Percentiles rank a stretch among this genome's conserved stretches.
Evolutionary conservation across 768 basidiomycete species (phyloP).

Genomic region (Lactarius deliciosus): DNA sequence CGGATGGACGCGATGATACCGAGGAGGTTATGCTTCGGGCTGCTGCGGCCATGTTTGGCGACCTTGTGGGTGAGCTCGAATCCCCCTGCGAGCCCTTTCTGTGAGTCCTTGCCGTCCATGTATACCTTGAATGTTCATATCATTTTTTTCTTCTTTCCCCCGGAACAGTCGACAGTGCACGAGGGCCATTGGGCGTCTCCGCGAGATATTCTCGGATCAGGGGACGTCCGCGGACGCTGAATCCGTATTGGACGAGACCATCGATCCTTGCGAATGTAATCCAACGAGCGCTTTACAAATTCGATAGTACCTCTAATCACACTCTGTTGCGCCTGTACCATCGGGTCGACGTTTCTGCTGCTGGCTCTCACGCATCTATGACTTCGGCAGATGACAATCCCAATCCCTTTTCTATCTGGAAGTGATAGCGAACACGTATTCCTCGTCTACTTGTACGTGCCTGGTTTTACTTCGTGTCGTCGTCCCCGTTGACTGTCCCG

Average conservation of each 20-base stretch:
- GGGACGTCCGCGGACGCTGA: slow-evolving; percentile 36
- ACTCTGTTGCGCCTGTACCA: slow-evolving; percentile 77
- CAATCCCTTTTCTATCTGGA: slow-evolving; percentile 40
- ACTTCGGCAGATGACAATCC: slow-evolving; percentile 38
- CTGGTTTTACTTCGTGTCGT: neutral
- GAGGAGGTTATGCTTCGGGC: slow-evolving; percentile 51
- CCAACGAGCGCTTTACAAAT: slow-evolving; percentile 65
- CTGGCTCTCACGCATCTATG: slow-evolving; percentile 31
- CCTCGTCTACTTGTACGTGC: slow-evolving; percentile 86
- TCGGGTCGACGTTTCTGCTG: slow-evolving; percentile 41
- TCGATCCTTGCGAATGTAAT: slow-evolving; percentile 62
- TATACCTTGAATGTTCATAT: neutral
- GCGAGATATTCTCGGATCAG: slow-evolving; percentile 60
- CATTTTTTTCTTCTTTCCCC: neutral
- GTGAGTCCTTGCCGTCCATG: slow-evolving; percentile 42
- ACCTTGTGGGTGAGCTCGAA: slow-evolving; percentile 75
- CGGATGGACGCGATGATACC: neutral
- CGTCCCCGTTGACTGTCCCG: slow-evolving; percentile 4
- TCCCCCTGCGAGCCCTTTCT: slow-evolving; percentile 74
- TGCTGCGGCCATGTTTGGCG: slow-evolving; percentile 74
- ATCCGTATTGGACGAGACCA: slow-evolving; percentile 59
- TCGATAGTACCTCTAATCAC: slow-evolving; percentile 82
- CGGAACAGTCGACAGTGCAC: slow-evolving; percentile 57
- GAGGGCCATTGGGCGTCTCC: slow-evolving; percentile 58
- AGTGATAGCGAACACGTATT: slow-evolving; percentile 82